Evolutionary conservation across 768 basidiomycete genomes (phyloP), one percentile per base, ranked within the genome.

Genomic region (Krasilnikovozyma curviuscula): DNA sequence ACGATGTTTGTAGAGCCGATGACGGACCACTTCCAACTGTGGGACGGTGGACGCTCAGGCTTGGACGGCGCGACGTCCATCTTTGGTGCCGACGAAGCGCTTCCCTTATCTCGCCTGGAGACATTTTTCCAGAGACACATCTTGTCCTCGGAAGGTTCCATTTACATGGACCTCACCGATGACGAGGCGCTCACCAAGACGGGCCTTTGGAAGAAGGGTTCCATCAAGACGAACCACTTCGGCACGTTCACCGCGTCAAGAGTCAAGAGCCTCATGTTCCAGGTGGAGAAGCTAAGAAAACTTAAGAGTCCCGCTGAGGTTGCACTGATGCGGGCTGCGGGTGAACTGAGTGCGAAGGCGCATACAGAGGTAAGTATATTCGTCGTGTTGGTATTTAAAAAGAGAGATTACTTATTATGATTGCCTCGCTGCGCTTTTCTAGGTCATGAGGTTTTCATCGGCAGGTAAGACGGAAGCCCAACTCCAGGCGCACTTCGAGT

Each of bases 11-110:
- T 77, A 28, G 66, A 71, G 1, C 81, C 82, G 14, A 81, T 75
- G 51, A 77, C 89, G 59, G 58, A 74, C 0, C 68, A 70, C 14
- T 78, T 80, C 56, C 85, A 86, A 60, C 76, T 82, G 55, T 98
- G 93, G 93, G 83, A 91, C 35, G 93, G 93, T 10, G 77, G 85
- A 31, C 72, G 73, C 39, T 83, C 84, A 12, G 72, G 78, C 25
- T 68, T 78, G 27, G 67, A 71, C 5, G 79, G 81, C 28, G 77
- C 76, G 0, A 67, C 73, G 42, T 55, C 63, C 12, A 66, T 81
- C 50, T 93, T 98, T 59, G 70, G 73, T 21, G 84, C 83, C 6
- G 85, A 95, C 57, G 73, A 78, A 33, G 80, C 65, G 33, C 31
- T 62, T 43, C 83, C 44, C 65, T 74, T 16, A 13, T 55, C 53